phyloP scores from a whole-genome alignment of 139 green algal species.

The Limnomonas spitsbergensis region DNA sequence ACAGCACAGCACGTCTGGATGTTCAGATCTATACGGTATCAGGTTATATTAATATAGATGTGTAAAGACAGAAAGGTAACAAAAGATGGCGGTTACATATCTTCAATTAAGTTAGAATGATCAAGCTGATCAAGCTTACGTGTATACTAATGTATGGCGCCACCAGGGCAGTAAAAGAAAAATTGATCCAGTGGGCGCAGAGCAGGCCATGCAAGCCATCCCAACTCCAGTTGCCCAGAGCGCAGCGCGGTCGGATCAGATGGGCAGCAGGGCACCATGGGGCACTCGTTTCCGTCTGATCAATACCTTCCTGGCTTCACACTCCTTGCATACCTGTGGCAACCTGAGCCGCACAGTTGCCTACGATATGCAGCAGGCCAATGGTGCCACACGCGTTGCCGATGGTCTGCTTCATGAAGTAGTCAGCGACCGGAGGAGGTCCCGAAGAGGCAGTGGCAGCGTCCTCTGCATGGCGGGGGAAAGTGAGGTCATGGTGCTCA shows the following conservation, averaged over 20 bases:
- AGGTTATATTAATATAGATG: no score
- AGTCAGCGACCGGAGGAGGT: slow-evolving; percentile 40
- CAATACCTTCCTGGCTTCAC: no score
- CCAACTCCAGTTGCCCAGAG: no score
- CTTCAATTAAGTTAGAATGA: neutral
- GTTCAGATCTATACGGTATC: neutral
- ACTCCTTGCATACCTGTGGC: no score
- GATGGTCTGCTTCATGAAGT: slow-evolving; percentile 91
- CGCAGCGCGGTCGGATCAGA: no score
- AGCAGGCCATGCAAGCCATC: no score
- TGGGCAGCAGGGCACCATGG: no score
- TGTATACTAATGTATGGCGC: neutral
- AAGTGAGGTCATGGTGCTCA: neutral
- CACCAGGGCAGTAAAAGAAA: no score
- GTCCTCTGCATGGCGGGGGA: neutral
- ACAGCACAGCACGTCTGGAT: neutral
- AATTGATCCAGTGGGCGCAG: no score
- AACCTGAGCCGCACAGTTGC: slow-evolving; percentile 55
- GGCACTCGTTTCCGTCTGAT: no score
- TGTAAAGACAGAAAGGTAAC: neutral
- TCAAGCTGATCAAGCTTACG: neutral
- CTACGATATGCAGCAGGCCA: slow-evolving; percentile 76
- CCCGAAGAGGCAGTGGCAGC: neutral
- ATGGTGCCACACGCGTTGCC: slow-evolving; percentile 96
- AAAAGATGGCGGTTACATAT: neutral